Percentiles rank a stretch among this genome's conserved stretches.
phyloP scores from a whole-genome alignment of 208 protist genomes.

The Strigomonas culicis region DNA sequence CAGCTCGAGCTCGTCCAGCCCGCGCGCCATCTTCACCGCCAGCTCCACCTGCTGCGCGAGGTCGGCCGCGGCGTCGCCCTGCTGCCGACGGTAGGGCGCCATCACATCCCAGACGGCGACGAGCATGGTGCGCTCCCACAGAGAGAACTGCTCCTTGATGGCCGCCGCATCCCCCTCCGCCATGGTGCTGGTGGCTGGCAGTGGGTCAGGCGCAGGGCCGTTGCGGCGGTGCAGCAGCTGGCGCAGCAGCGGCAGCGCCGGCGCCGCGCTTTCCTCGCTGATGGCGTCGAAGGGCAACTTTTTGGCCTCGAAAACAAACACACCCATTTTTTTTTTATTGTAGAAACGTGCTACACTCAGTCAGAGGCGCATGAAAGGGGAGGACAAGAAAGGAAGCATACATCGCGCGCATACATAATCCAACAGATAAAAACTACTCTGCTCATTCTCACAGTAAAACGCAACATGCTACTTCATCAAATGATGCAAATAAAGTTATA shows the following conservation, averaged over 20 bases:
- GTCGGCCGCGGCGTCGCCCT: too few species aligned
- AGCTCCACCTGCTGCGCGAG: slow-evolving; percentile 26
- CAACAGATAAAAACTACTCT: too few species aligned
- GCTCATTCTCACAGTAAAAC: too few species aligned
- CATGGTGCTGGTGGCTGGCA: too few species aligned
- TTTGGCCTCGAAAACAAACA: slow-evolving; percentile 73
- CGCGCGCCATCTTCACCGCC: slow-evolving; percentile 36
- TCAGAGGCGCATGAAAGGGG: too few species aligned
- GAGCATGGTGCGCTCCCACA: slow-evolving; percentile 65
- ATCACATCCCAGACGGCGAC: slow-evolving; percentile 47
- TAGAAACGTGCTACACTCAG: too few species aligned
- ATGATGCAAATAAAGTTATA: slow-evolving; percentile 4
- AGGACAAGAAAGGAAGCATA: too few species aligned
- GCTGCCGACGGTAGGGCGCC: slow-evolving; percentile 1
- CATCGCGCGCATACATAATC: too few species aligned
- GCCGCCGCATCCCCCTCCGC: not conserved
- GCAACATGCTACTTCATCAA: too few species aligned
- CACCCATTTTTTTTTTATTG: slow-evolving; percentile 24
- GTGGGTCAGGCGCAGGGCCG: slow-evolving; percentile 3
- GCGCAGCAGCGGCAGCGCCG: not conserved
- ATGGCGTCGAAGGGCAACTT: slow-evolving; percentile 48
- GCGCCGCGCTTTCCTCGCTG: slow-evolving; percentile 14
- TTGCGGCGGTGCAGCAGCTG: slow-evolving; percentile 13
- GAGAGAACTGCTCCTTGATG: slow-evolving; percentile 24
- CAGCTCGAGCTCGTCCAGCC: slow-evolving; percentile 63